phyloP scores from a whole-genome alignment of 2,329 filamentous ascomycete genomes.

The Cyphellophora europaea region DNA sequence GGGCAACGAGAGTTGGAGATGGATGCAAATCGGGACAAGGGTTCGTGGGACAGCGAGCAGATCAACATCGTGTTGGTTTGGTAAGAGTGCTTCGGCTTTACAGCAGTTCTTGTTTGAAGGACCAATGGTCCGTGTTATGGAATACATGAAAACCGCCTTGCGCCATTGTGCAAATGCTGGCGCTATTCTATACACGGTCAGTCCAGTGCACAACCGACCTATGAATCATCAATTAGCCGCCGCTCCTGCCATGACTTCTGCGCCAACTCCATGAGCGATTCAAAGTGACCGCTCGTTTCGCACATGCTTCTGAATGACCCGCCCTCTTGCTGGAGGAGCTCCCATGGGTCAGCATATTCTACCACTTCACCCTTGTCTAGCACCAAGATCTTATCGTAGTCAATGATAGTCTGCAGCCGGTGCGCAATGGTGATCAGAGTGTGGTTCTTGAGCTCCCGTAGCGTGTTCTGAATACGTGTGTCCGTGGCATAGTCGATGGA shows the following conservation, averaged over 20 bases:
- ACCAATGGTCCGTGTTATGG: no score
- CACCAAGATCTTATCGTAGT: constrained; percentile 95
- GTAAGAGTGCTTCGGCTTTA: no score
- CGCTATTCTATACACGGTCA: no score
- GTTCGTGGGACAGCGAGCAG: no score
- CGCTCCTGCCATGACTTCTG: constrained; percentile 39
- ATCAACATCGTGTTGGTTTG: no score
- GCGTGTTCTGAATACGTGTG: constrained; percentile 89
- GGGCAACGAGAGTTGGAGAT: no score
- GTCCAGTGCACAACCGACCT: no score
- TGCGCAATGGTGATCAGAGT: constrained; percentile 97
- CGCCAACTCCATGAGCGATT: constrained; percentile 46
- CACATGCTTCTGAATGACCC: constrained; percentile 62
- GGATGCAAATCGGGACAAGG: no score
- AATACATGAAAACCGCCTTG: no score
- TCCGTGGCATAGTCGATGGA: constrained; percentile 97
- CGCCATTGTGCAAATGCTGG: no score
- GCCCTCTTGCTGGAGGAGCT: constrained; percentile 62
- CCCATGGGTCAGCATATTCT: constrained; percentile 85
- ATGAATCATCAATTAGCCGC: constrained; percentile 36
- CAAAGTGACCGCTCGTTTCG: constrained; percentile 57
- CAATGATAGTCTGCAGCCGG: constrained; percentile 88
- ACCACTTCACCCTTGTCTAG: constrained; percentile 80
- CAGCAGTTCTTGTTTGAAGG: no score
- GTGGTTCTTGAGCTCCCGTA: constrained; percentile 75